Evolutionary conservation across 768 basidiomycete species (phyloP), one percentile per base, ranked within the genome.

Genomic region (Cytidiella melzeri): DNA sequence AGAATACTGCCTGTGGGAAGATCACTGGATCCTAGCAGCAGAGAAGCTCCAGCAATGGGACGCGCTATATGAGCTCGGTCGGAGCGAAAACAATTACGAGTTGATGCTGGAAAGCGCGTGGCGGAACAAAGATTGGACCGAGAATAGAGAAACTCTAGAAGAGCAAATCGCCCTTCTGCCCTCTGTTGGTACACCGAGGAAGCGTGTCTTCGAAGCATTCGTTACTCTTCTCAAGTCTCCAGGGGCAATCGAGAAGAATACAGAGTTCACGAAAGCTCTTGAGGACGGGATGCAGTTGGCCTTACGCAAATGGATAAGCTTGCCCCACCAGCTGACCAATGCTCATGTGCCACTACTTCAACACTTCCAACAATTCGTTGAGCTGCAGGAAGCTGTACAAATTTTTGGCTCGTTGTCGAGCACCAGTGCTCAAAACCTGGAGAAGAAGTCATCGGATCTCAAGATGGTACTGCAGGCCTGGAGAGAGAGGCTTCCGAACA

Each of bases 41-140:
- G 91, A 95, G 69, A 99, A 99, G 66, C 73, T 99, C 15, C 96
- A 98, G 62, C 89, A 96, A 54, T 99, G 96, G 96, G 96, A 99
- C 51, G 80, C 87, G 19, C 75, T 99, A 3, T 81, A 88, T 54
- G 96, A 99, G 45, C 79, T 99, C 18, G 92, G 92, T 1, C 83
- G 83, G 56, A 80, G 74, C 48, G 95, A 98, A 66, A 81, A 80
- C 23, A 96, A 98, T 60, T 81, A 91, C 50, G 96, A 99, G 61
- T 70, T 99, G 37, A 74, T 91, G 61, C 74, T 99, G 36, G 96
- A 99, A 65, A 88, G 92, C 59, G 92, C 93, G 3, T 99, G 96
- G 96, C 74, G 96, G 52, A 83, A 77, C 30, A 87, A 83, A 59
- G 92, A 98, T 61, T 99, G 96, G 96, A 77, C 83, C 5, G 84